Evolutionary conservation across 148 eudicot genomes (phyloP), one percentile per base, ranked within the genome.

Genomic region (Talinum fruticosum): DNA sequence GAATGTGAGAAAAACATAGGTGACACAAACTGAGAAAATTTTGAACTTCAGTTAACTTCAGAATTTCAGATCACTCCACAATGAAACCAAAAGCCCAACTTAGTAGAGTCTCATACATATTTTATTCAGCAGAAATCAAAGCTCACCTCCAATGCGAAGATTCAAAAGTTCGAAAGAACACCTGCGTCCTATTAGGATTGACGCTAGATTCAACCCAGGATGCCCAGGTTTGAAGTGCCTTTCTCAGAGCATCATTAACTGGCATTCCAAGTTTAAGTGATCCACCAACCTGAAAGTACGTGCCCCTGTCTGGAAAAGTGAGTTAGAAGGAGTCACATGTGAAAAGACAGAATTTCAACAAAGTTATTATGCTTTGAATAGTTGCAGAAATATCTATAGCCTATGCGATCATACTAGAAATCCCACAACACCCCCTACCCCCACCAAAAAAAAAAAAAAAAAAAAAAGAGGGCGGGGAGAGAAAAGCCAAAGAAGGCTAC

Each of bases 101-200:
- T n/a, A n/a, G n/a, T n/a, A n/a, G n/a, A n/a, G n/a, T n/a, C n/a
- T n/a, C n/a, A n/a, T n/a, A 57, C 64, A n/a, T 21, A n/a, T 57
- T 62, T 28, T 28, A 28, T 62, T 26, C 66, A 28, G 32, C 13
- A 26, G 66, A 62, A 62, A 62, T 62, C 6, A 28, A 62, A 62
- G 4, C 32, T 28, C 33, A 87, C 94, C 89, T 90, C 91, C 91
- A 90, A 62, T 88, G 94, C 44, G 91, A 85, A 45, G 90, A 90
- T 75, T 90, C 94, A 83, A 90, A 90, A 37, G 93, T 88, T 47
- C 91, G 87, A 74, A 90, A 85, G 84, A 87, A 88, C 57, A 87
- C 84, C n/a, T 68, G 87, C 6, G 91, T 88, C 72, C 79, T 83
- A 32, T 83, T 85, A 54, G 87, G 77, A 57, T 88, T 71, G 35